Percentiles rank a stretch among this genome's conserved stretches.
phyloP scores from a whole-genome alignment of 1,284 basidiomycete species.

The Trametes sp. region DNA sequence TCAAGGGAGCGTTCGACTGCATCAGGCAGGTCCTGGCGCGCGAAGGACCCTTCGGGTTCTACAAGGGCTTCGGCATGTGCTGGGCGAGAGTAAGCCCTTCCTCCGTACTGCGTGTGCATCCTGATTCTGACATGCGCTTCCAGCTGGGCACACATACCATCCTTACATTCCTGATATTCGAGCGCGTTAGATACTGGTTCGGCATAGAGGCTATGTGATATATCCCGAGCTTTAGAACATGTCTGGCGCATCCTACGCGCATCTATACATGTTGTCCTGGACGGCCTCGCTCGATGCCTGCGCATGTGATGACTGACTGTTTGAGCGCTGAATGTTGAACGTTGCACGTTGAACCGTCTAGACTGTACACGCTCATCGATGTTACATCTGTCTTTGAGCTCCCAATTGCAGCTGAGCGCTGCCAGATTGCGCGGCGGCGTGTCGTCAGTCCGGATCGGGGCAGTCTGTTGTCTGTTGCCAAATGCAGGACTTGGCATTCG shows the following conservation, averaged over 20 bases:
- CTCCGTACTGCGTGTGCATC: background rate
- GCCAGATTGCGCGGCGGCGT: too few relatives aligned
- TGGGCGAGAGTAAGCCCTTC: constrained; percentile 46
- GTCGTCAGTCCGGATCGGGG: too few relatives aligned
- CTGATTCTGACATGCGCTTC: background rate
- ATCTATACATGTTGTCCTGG: background rate
- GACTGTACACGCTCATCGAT: too few relatives aligned
- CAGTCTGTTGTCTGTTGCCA: too few relatives aligned
- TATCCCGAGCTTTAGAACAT: too few relatives aligned
- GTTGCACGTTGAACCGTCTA: too few relatives aligned
- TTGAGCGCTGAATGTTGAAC: too few relatives aligned
- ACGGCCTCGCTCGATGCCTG: too few relatives aligned
- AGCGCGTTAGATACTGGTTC: constrained; percentile 42
- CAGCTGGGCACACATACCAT: constrained; percentile 49
- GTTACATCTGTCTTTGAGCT: too few relatives aligned
- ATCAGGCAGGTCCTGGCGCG: constrained; percentile 40
- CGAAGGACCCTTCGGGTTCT: constrained; percentile 47
- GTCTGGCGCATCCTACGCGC: background rate
- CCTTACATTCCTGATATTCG: constrained; percentile 47
- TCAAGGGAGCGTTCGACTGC: constrained; percentile 43
- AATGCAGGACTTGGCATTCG: too few relatives aligned
- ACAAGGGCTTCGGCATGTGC: constrained; percentile 50
- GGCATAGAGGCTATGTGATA: constrained; percentile 46
- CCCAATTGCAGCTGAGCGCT: too few relatives aligned
- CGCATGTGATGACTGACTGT: too few relatives aligned